phyloP scores from a whole-genome alignment of 805 yeast genomes.

The Saccharomycopsis fodiens region DNA sequence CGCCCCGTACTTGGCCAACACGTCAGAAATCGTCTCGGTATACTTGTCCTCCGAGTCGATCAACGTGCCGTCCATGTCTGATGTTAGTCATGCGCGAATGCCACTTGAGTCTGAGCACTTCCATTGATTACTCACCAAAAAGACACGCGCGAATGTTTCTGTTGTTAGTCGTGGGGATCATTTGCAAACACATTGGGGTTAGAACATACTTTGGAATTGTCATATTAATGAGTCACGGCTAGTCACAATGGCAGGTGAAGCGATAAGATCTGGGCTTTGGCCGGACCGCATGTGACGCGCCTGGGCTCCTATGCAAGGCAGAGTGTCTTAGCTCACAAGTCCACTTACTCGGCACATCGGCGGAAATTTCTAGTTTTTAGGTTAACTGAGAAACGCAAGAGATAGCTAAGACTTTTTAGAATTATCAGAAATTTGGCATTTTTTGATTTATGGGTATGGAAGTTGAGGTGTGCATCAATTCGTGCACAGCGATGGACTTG shows the following conservation, averaged over 20 bases:
- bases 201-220: slow-evolving; percentile 1
- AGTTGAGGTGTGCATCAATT: too few species aligned
- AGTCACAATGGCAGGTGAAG: too few species aligned
- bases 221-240: too few species aligned
- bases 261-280: too few species aligned
- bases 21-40: slow-evolving; percentile 65
- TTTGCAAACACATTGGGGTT: neutral
- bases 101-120: neutral
- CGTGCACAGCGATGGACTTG: too few species aligned
- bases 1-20: slow-evolving; percentile 60
- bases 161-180: neutral
- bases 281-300: too few species aligned
- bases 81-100: neutral
- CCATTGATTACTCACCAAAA: slow-evolving; percentile 43
- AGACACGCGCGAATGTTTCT: slow-evolving; percentile 53
- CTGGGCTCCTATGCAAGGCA: too few species aligned
- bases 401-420: too few species aligned
- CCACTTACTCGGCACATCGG: neutral
- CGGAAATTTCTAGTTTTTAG: neutral
- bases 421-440: too few species aligned
- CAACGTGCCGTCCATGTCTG: slow-evolving; percentile 92
- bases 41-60: slow-evolving; percentile 90
- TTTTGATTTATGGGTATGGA: too few species aligned
- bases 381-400: neutral
- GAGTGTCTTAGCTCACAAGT: neutral